Base-by-base conservation (phyloP, 164 flowering plant species). In the Magnolia officinalis region DNA sequence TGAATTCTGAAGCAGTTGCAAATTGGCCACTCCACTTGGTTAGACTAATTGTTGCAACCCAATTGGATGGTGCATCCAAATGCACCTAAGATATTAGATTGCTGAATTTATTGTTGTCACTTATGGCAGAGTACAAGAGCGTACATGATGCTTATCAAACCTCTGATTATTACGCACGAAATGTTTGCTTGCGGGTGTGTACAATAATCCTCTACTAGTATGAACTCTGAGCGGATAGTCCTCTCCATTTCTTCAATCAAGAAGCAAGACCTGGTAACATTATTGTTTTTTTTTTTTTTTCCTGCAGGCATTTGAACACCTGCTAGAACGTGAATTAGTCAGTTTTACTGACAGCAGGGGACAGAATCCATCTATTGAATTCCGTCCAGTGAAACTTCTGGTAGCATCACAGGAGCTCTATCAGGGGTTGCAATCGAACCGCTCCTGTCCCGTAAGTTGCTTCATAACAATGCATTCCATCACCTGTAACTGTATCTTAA, bases 111-210 rank as follows among this genome's bases (percentile, higher is more conserved):
- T 72, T 64, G 50, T 51, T 8, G 21, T 72, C 19, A 7, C 71
- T 11, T 81, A n/a, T 81, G 70, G 77, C 92, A 96, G 99, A 94
- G 83, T 94, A 92, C 87, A 91, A 89, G 82, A 81, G 81, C 72
- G 82, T 92, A 61, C 98, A 88, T 74, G 94, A 89, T 82, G 83
- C 91, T 0, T 88, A 82, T 82, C 84, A 82, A 84, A 92, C 90
- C 50, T 83, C 90, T 19, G 99, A 91, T 74, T 83, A 84, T 82
- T 92, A 90, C 81, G 82, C 94, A 59, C 80, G 82, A 58, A 81
- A 76, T 81, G 96, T 92, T 16, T 94, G 96, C 84, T 83, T 92
- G 72, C 85, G 92, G 93, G 99, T 96, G 45, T 20, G 97, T 83
- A 72, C 70, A 24, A 5, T 71, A 20, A 21, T 72, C 18, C 58